Percentiles rank a stretch among this genome's conserved stretches.
Evolutionary conservation across 2,329 filamentous ascomycete species (phyloP).

Genomic region (Fusarium keratoplasticum): DNA sequence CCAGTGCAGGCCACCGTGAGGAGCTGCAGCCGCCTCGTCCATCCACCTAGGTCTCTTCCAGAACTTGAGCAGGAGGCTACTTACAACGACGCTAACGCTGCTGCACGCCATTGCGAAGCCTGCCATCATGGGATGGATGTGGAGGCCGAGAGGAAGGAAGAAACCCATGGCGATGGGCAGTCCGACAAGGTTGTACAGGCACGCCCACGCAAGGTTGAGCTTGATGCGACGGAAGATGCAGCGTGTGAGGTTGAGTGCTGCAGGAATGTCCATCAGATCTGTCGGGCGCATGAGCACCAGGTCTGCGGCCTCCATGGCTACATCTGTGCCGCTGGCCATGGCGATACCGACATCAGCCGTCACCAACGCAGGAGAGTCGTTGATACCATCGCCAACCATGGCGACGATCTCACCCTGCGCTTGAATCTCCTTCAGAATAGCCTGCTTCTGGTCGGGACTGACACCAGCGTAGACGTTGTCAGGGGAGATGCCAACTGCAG

Average conservation of each 20-base stretch:
- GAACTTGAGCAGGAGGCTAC: slow-evolving; percentile 84
- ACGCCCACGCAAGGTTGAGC: slow-evolving; percentile 92
- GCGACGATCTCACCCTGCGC: slow-evolving; percentile 80
- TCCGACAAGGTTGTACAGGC: slow-evolving; percentile 90
- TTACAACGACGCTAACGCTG: slow-evolving; percentile 89
- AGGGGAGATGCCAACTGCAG: slow-evolving; percentile 81
- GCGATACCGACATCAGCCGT: slow-evolving; percentile 95
- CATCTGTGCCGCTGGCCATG: slow-evolving; percentile 91
- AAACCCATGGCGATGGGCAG: slow-evolving; percentile 97
- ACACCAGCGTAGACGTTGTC: slow-evolving; percentile 87
- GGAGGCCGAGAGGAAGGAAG: slow-evolving; percentile 88
- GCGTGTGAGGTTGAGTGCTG: slow-evolving; percentile 82
- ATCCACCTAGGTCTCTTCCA: slow-evolving; percentile 91
- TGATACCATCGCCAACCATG: slow-evolving; percentile 99
- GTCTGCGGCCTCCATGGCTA: slow-evolving; percentile 97
- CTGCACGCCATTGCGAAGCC: slow-evolving; percentile 94
- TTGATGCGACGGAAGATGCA: slow-evolving; percentile 94
- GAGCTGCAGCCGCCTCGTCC: slow-evolving; percentile 75
- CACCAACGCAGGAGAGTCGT: slow-evolving; percentile 94
- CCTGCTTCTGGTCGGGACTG: slow-evolving; percentile 90
- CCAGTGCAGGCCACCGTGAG: slow-evolving; percentile 60
- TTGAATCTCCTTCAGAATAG: slow-evolving; percentile 84
- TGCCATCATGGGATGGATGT: slow-evolving; percentile 93
- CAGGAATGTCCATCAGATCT: slow-evolving; percentile 92
- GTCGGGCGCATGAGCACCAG: slow-evolving; percentile 95